Base-by-base conservation (phyloP, 2,329 filamentous ascomycete species). In the Periconia digitata region DNA sequence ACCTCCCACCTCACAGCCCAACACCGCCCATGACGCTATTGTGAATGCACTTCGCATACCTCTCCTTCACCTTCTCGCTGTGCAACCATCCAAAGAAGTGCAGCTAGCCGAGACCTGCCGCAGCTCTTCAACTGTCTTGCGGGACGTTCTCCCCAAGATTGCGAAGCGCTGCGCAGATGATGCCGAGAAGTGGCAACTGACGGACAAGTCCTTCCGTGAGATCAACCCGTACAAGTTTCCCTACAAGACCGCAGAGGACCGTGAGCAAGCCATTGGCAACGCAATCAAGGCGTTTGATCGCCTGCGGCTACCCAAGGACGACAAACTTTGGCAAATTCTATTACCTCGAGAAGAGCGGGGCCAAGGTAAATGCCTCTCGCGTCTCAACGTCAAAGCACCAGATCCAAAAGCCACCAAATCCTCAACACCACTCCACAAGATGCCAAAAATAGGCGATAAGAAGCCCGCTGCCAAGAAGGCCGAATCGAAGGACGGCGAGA, bases 281-380 rank as follows among this genome's bases (percentile, higher is more conserved):
- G 82, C 83, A 45, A 79, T 85, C 59, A 79, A 78, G 44, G 82
- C 83, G 37, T 86, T 82, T 64, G 84, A 86, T 66, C 77, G 84
- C 44, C 75, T 81, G 68, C 76, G 84, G 22, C 71, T 86, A 16
- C 77, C 79, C 6, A 80, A 80, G 54, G 76, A 79, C 32, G 83
- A 86, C 60, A 79, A 79, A 60, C 70, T 82, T 17, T 86, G 84
- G 83, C 83, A 86, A 68, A 74, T 74, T 55, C 72, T 86, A 49
- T 73, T 86, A 46, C 81, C 81, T 7, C 77, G 77, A 58, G 76
- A 81, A 42, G 82, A 86, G 59, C 77, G 83, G 54, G 80, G 80
- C 38, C 84, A 85, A 60, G 83, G 83, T 41, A 84, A 80, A 53
- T 75, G 77, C 34, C 69, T 86, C 24, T 86, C 84, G 36, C 79